phyloP scores from a whole-genome alignment of 1,284 basidiomycete species.

The Ustilago sp. region DNA sequence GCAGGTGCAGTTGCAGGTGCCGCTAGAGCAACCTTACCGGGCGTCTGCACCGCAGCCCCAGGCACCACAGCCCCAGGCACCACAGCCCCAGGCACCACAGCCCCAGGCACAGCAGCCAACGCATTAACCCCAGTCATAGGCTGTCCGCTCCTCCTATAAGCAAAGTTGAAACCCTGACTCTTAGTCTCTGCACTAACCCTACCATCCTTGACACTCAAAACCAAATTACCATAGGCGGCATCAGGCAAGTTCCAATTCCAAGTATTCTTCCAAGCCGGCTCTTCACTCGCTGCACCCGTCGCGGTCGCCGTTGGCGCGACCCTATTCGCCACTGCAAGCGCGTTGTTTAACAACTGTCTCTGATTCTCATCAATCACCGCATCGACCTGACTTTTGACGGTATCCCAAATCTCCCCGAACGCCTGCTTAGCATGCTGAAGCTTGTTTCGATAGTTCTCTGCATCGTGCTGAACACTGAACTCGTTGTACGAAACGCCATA shows the following conservation, averaged over 20 bases:
- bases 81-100: conserved; percentile 2
- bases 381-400: conserved; percentile 91
- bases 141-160: conserved; percentile 77
- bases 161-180: conserved; percentile 95
- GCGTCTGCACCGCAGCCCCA: background rate
- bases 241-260: conserved; percentile 99
- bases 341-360: conserved; percentile 87
- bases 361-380: conserved; percentile 91
- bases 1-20: conserved; percentile 9
- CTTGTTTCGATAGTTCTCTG: conserved; percentile 88
- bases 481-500: conserved; percentile 97
- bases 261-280: conserved; percentile 75
- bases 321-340: conserved; percentile 83
- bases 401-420: conserved; percentile 93
- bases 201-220: conserved; percentile 90
- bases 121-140: conserved; percentile 46
- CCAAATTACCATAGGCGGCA: conserved; percentile 87
- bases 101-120: conserved; percentile 18
- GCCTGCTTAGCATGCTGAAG: conserved; percentile 81
- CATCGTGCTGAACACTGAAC: conserved; percentile 90
- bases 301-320: conserved; percentile 76
- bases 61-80: too few relatives aligned
- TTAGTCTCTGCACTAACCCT: conserved; percentile 90
- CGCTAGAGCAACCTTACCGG: background rate
- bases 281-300: conserved; percentile 77